Evolutionary conservation across 371 early-diverging fungal species (phyloP).

Genomic region (Lichtheimia ramosa): DNA sequence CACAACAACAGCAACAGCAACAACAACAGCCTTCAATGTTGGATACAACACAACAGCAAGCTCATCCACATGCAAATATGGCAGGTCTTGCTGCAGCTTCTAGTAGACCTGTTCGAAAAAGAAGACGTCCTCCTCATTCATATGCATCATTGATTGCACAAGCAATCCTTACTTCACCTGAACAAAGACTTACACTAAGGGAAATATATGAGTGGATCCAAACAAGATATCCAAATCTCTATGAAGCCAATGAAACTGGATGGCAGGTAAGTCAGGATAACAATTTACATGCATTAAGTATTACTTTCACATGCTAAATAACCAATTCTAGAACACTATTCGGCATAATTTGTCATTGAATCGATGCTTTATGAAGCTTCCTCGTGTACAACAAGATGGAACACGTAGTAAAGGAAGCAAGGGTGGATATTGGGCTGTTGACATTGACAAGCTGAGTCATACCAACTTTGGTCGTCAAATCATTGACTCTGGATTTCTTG

Average conservation of each 20-base stretch:
- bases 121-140: conserved; percentile 69
- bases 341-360: conserved; percentile 84
- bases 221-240: conserved; percentile 64
- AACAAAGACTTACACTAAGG: conserved; percentile 62
- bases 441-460: conserved; percentile 38
- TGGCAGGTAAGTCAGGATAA: conserved; percentile 52
- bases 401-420: conserved; percentile 39
- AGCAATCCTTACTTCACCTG: conserved; percentile 59
- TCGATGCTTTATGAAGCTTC: conserved; percentile 69
- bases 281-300: too few relatives aligned
- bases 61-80: too few relatives aligned
- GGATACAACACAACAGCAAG: conserved; percentile 2
- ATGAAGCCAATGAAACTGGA: conserved; percentile 63
- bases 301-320: conserved; percentile 30
- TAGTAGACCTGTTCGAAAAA: conserved; percentile 20
- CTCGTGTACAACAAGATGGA: conserved; percentile 44
- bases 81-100: too few relatives aligned
- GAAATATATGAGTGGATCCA: conserved; percentile 76
- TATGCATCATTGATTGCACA: conserved; percentile 75
- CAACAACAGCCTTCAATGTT: not conserved
- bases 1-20: not conserved
- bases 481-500: conserved; percentile 40
- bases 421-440: conserved; percentile 68
- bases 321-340: conserved; percentile 45
- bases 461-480: conserved; percentile 44